Evolutionary conservation across 345 rosid species (phyloP).

Genomic region (Nephelium lappaceum): DNA sequence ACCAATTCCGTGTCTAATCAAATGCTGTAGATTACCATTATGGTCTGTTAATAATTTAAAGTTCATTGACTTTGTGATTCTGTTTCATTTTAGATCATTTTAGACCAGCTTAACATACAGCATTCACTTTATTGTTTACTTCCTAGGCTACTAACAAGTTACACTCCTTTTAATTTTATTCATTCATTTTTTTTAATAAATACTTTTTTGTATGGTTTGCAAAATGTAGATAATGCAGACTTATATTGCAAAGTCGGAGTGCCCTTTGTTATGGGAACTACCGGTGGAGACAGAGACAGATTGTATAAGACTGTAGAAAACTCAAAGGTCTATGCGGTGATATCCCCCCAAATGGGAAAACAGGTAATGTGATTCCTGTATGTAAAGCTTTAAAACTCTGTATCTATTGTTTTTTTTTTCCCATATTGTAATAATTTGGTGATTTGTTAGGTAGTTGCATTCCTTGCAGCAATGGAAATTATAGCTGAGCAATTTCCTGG

Average conservation of each 20-base stretch:
- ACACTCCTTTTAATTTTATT: not conserved
- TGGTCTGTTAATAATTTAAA: not conserved
- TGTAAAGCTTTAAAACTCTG: not conserved
- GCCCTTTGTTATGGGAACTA: conserved; percentile 98
- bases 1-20: not conserved
- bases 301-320: conserved; percentile 71
- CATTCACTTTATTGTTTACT: not conserved
- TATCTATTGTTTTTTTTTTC: conserved; percentile 6
- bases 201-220: conserved; percentile 1
- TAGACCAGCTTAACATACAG: not conserved
- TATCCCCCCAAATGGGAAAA: conserved; percentile 99
- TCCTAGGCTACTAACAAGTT: not conserved
- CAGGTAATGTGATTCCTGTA: conserved; percentile 50
- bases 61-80: not conserved
- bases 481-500: conserved; percentile 98
- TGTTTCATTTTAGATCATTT: not conserved
- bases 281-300: conserved; percentile 81
- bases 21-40: not conserved
- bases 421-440: conserved; percentile 22
- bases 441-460: conserved; percentile 80
- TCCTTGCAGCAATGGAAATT: conserved; percentile 96
- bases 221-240: conserved; percentile 69
- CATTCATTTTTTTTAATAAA: not conserved
- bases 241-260: conserved; percentile 88
- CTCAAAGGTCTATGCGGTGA: conserved; percentile 77